Percentiles rank a stretch among this genome's conserved stretches.
Conservation (phyloP, 73 alveolate genomes). For the Paramecium primaurelia region DNA sequence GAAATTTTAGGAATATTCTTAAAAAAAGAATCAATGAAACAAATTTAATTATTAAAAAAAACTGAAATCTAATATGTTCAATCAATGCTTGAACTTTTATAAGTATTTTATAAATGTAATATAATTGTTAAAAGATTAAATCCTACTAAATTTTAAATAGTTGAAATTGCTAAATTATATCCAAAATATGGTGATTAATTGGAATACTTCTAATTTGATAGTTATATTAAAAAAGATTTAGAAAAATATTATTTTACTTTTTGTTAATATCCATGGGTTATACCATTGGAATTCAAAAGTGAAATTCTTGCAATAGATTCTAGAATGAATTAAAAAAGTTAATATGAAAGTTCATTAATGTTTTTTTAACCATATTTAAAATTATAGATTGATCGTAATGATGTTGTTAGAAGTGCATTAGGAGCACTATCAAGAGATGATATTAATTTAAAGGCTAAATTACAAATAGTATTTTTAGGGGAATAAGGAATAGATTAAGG, state of each 20-base stretch:
- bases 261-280: constrained; percentile 16
- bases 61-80: background rate
- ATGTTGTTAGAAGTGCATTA: background rate
- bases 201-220: background rate
- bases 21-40: background rate
- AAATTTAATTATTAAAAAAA: background rate
- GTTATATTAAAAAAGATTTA: background rate
- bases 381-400: background rate
- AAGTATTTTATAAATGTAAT: background rate
- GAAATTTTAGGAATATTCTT: background rate
- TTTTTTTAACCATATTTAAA: background rate
- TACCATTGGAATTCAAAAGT: constrained; percentile 6
- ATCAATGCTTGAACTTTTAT: background rate
- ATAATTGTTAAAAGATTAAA: background rate
- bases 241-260: constrained; percentile 11
- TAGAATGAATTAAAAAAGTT: background rate
- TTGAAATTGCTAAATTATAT: constrained; percentile 14
- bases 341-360: background rate
- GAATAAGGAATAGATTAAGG: constrained; percentile 99
- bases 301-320: background rate
- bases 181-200: background rate
- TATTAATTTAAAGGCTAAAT: background rate
- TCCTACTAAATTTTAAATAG: background rate
- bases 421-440: background rate
- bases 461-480: constrained; percentile 70